Conservation (phyloP, 164 flowering plant genomes). For the Sedum album region DNA sequence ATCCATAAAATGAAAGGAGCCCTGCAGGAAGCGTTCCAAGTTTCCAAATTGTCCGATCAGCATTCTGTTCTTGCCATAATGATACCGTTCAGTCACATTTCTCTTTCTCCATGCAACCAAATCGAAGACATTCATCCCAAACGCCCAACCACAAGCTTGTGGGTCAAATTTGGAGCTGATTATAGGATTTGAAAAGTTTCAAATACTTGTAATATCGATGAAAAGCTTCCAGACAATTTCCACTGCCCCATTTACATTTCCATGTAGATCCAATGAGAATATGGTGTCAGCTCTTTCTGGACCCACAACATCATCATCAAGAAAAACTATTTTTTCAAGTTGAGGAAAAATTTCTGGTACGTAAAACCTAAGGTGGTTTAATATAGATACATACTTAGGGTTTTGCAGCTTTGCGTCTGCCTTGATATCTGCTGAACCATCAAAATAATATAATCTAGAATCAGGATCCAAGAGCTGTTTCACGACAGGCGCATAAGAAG, state of each 20-base stretch:
- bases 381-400: slow-evolving; percentile 47
- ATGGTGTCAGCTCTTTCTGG: slow-evolving; percentile 74
- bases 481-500: slow-evolving; percentile 49
- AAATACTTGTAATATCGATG: slow-evolving; percentile 83
- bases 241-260: slow-evolving; percentile 86
- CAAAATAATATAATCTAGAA: slow-evolving; percentile 36
- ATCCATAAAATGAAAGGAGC: slow-evolving; percentile 66
- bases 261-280: slow-evolving; percentile 73
- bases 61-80: slow-evolving; percentile 76
- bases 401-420: slow-evolving; percentile 48
- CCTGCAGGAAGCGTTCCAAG: slow-evolving; percentile 78
- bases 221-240: slow-evolving; percentile 81
- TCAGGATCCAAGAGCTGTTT: slow-evolving; percentile 45
- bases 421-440: slow-evolving; percentile 33
- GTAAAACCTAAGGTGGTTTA: slow-evolving; percentile 74
- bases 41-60: slow-evolving; percentile 58
- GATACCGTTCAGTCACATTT: slow-evolving; percentile 66
- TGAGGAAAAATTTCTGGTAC: slow-evolving; percentile 70
- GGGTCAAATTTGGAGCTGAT: slow-evolving; percentile 79
- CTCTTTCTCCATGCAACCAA: slow-evolving; percentile 62
- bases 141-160: slow-evolving; percentile 86
- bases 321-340: slow-evolving; percentile 74
- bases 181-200: slow-evolving; percentile 63
- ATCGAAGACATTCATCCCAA: slow-evolving; percentile 88
- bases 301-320: slow-evolving; percentile 80